phyloP scores from a whole-genome alignment of 768 basidiomycete genomes.

The Serendipita vermifera region DNA sequence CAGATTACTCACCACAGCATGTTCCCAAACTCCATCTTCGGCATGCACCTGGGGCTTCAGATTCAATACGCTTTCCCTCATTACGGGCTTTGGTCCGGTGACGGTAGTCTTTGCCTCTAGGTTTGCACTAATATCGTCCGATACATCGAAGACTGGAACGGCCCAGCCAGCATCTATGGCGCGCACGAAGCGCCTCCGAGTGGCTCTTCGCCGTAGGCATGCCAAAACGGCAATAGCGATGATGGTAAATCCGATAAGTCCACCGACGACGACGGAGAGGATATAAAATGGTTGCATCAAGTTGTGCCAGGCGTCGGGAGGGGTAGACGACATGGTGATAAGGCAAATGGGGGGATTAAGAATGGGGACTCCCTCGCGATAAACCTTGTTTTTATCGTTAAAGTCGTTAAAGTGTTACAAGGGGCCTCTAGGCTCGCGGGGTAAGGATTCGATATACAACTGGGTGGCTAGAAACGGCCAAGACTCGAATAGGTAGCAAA shows the following conservation, averaged over 20 bases:
- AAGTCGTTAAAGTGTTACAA: too few species aligned
- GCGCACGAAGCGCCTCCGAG: neutral
- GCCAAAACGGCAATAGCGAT: neutral
- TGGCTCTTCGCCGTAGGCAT: neutral
- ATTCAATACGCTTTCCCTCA: neutral
- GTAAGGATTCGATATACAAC: too few species aligned
- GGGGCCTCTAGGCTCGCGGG: too few species aligned
- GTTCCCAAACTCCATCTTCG: neutral
- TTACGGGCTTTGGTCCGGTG: neutral
- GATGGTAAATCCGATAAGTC: neutral
- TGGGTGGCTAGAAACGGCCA: too few species aligned
- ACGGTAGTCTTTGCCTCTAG: neutral
- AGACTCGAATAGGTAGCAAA: too few species aligned
- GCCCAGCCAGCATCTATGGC: neutral
- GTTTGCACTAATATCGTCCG: neutral
- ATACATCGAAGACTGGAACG: neutral
- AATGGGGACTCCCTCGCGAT: too few species aligned
- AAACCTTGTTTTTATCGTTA: too few species aligned
- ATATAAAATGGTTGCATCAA: constrained; percentile 1
- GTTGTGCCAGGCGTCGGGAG: too few species aligned
- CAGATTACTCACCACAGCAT: neutral
- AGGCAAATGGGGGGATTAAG: too few species aligned
- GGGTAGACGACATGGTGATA: too few species aligned
- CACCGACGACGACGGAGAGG: neutral
- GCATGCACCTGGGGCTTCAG: neutral